These are phyloP conservation scores for Colletotrichum shisoi DNA, from an alignment of 2,329 filamentous ascomycete species.

Conservation along the genomic window DNA sequence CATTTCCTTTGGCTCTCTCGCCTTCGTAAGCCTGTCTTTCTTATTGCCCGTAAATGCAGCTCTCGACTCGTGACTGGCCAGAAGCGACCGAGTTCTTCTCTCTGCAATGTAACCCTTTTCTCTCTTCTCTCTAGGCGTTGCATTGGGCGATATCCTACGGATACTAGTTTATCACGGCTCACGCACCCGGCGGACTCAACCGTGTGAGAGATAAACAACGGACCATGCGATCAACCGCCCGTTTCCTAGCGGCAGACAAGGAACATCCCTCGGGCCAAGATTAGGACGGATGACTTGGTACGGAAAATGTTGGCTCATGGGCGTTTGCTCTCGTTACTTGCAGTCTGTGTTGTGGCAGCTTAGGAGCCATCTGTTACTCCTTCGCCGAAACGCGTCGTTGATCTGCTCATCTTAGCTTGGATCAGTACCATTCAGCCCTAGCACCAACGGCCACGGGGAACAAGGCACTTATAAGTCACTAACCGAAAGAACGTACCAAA, in stretches of 20 bases:
- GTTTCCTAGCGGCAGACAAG: slow-evolving; percentile 22
- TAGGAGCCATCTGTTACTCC: not conserved
- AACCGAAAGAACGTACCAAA: not conserved
- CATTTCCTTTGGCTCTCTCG: not conserved
- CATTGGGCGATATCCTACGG: not conserved
- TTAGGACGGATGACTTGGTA: not conserved
- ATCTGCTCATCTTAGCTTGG: not conserved
- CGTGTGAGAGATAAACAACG: slow-evolving; percentile 27
- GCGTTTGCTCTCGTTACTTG: not conserved
- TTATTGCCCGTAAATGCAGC: not conserved
- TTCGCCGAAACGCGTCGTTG: slow-evolving; percentile 3
- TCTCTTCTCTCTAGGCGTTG: not conserved
- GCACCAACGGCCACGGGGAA: not conserved
- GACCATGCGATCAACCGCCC: slow-evolving; percentile 24
- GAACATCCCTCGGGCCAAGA: slow-evolving; percentile 20
- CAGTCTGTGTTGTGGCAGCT: not conserved
- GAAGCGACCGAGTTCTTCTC: not conserved
- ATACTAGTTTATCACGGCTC: slow-evolving; percentile 12
- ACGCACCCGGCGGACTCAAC: not conserved
- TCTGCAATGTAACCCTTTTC: not conserved
- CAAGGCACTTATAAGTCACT: too few species aligned
- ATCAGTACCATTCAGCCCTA: not conserved
- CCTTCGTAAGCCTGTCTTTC: not conserved
- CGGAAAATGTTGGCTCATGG: slow-evolving; percentile 1
- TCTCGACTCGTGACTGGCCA: not conserved